phyloP scores from a whole-genome alignment of 345 rosid genomes.

The Luvunga scandens region DNA sequence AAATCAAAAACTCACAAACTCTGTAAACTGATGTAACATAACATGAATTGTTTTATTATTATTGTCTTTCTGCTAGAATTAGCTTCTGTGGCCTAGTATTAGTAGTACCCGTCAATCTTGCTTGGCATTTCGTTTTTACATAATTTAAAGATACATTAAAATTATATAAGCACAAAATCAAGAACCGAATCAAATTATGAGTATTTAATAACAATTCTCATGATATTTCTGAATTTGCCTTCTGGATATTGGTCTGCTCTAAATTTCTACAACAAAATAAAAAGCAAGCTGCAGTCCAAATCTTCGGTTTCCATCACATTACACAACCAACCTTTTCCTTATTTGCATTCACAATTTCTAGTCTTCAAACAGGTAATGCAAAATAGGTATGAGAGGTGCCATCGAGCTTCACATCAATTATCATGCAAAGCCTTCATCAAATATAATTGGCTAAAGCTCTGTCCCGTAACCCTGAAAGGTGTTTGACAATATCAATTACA shows the following conservation, averaged over 20 bases:
- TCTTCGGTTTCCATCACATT: neutral
- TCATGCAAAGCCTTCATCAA: conserved; percentile 88
- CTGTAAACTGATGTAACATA: no score
- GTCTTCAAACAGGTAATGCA: neutral
- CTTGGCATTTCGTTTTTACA: neutral
- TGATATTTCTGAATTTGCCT: neutral
- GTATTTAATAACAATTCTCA: neutral
- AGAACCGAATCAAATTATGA: neutral
- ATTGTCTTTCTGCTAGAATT: no score
- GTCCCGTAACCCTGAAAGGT: conserved; percentile 85
- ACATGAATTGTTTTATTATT: no score
- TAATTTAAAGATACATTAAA: neutral
- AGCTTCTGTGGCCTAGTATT: no score
- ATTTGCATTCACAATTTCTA: neutral
- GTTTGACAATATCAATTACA: neutral
- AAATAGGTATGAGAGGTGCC: neutral
- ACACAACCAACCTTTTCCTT: neutral
- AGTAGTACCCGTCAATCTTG: neutral
- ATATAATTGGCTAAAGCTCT: conserved; percentile 81
- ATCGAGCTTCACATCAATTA: conserved; percentile 26
- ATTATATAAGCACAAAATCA: neutral
- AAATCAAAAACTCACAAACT: no score
- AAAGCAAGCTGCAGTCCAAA: neutral
- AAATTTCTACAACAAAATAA: neutral
- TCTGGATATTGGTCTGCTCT: neutral